Evolutionary conservation across 1,284 basidiomycete genomes (phyloP).

Genomic region (Papiliotrema nemorosa): DNA sequence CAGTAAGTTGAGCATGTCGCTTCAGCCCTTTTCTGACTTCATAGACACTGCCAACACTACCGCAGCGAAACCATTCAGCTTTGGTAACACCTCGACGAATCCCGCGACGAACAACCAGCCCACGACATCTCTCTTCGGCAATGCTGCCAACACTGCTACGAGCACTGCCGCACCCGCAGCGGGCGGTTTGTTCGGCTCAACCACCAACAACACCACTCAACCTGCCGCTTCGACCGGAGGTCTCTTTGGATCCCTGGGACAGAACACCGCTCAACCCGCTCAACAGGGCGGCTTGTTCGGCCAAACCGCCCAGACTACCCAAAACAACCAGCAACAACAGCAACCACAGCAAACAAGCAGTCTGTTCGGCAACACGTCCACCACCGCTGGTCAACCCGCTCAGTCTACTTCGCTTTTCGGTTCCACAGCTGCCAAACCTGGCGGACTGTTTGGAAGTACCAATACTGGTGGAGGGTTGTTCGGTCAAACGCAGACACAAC

Average conservation of each 20-base stretch:
- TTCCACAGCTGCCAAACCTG: slow-evolving; percentile 11
- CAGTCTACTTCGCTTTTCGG: slow-evolving; percentile 32
- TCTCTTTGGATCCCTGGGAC: slow-evolving; percentile 9
- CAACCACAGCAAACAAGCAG: slow-evolving; percentile 4
- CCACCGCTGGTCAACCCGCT: slow-evolving; percentile 21
- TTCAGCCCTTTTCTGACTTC: no score
- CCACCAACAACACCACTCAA: not conserved
- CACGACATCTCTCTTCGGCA: not conserved
- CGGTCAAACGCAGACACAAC: not conserved
- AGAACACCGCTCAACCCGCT: not conserved
- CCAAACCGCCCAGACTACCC: not conserved
- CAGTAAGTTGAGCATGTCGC: no score
- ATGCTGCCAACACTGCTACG: not conserved
- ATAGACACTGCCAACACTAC: not conserved
- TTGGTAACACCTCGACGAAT: not conserved
- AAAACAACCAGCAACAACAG: not conserved
- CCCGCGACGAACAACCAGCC: not conserved
- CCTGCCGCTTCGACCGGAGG: not conserved
- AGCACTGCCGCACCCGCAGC: not conserved
- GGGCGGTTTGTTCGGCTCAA: slow-evolving; percentile 9
- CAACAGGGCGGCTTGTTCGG: slow-evolving; percentile 7
- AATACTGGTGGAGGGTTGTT: not conserved
- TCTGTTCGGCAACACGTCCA: slow-evolving; percentile 1
- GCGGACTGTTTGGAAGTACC: slow-evolving; percentile 10
- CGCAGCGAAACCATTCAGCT: not conserved